Evolutionary conservation across 2,329 filamentous ascomycete species (phyloP).

Genomic region (Hymenoscyphus scutula): DNA sequence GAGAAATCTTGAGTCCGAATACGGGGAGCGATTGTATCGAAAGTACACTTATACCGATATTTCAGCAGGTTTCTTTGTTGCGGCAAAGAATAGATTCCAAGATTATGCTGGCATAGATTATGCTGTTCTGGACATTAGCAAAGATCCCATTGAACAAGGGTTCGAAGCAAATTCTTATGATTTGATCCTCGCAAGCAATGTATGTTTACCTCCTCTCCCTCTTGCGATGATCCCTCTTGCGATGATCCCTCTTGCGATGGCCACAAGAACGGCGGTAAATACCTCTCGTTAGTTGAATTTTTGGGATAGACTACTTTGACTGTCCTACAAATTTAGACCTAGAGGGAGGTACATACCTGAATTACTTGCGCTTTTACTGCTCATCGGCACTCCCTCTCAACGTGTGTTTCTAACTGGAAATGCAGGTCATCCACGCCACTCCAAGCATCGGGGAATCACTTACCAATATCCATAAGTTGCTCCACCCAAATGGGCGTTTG

Average conservation of each 20-base stretch:
- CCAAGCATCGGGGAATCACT: slow-evolving; percentile 19
- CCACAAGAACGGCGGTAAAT: too few relatives aligned
- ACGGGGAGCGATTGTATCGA: slow-evolving; percentile 15
- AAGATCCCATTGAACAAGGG: slow-evolving; percentile 36
- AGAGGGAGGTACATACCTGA: too few relatives aligned
- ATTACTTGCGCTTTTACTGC: too few relatives aligned
- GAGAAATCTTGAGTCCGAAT: slow-evolving; percentile 11
- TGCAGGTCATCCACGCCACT: slow-evolving; percentile 30
- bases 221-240: too few relatives aligned
- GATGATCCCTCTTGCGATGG: too few relatives aligned
- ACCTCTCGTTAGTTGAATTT: too few relatives aligned
- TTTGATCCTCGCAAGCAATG: slow-evolving; percentile 27
- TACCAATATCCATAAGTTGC: slow-evolving; percentile 22
- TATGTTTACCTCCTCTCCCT: background rate
- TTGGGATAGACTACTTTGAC: too few relatives aligned
- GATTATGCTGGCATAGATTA: slow-evolving; percentile 32
- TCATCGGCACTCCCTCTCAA: background rate
- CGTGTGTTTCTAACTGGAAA: background rate
- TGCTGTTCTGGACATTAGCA: slow-evolving; percentile 37
- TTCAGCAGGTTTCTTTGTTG: slow-evolving; percentile 35
- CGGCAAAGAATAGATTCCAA: slow-evolving; percentile 28
- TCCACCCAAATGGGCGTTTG: slow-evolving; percentile 23
- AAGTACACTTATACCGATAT: slow-evolving; percentile 30
- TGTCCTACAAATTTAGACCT: too few relatives aligned
- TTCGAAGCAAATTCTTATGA: slow-evolving; percentile 34